Evolutionary conservation across 1,139 yeast genomes (phyloP).

Genomic region (Sugiyamaella novakii): DNA sequence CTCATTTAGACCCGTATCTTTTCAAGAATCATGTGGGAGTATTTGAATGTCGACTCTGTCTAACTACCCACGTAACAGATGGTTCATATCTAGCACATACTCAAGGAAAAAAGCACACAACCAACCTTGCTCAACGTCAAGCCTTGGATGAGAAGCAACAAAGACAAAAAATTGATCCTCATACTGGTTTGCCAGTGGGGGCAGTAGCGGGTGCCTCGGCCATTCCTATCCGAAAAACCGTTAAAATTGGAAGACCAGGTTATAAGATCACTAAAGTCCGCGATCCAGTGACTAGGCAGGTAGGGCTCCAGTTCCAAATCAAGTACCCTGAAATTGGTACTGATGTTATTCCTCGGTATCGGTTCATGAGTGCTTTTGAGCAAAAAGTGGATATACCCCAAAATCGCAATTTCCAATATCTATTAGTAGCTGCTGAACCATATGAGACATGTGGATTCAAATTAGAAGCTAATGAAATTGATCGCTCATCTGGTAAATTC

Average conservation of each 20-base stretch:
- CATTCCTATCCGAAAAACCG: slow-evolving; percentile 46
- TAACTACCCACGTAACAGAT: slow-evolving; percentile 72
- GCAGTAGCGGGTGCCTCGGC: slow-evolving; percentile 39
- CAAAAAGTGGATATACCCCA: slow-evolving; percentile 51
- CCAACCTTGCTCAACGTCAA: slow-evolving; percentile 62
- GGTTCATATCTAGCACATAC: slow-evolving; percentile 79
- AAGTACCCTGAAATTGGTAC: slow-evolving; percentile 55
- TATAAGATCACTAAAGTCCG: slow-evolving; percentile 67
- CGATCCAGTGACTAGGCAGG: slow-evolving; percentile 56
- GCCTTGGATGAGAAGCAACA: slow-evolving; percentile 38
- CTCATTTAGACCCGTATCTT: slow-evolving; percentile 65
- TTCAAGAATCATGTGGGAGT: slow-evolving; percentile 72
- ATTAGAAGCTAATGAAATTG: slow-evolving; percentile 62
- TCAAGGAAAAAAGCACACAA: slow-evolving; percentile 75
- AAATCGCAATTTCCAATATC: slow-evolving; percentile 57
- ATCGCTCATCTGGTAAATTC: slow-evolving; percentile 50
- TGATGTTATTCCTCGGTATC: slow-evolving; percentile 58
- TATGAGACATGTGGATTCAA: slow-evolving; percentile 75
- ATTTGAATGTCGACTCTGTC: slow-evolving; percentile 73
- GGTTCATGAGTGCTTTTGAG: slow-evolving; percentile 77
- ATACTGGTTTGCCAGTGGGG: slow-evolving; percentile 29
- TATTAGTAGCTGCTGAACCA: slow-evolving; percentile 82
- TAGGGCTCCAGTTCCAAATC: slow-evolving; percentile 64
- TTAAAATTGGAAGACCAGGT: slow-evolving; percentile 75
- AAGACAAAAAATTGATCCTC: slow-evolving; percentile 21